Percentiles rank a stretch among this genome's conserved stretches.
phyloP scores from a whole-genome alignment of 495 filamentous ascomycete genomes.

The Lindgomyces ingoldianus region DNA sequence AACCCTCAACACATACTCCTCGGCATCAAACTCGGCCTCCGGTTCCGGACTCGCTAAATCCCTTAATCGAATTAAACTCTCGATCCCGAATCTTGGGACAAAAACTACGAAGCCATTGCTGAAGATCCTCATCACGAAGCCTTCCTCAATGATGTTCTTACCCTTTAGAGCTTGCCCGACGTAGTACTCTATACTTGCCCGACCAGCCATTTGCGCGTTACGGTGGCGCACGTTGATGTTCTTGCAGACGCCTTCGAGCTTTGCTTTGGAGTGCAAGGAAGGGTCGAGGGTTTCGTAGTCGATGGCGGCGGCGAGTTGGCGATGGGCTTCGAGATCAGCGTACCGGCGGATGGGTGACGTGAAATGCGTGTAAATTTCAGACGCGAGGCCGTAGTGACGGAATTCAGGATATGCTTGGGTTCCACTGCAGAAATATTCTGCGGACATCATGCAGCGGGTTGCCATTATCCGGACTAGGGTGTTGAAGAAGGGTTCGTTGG shows the following conservation, averaged over 20 bases:
- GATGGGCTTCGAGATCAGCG: slow-evolving; percentile 88
- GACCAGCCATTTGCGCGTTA: slow-evolving; percentile 92
- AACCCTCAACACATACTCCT: slow-evolving; percentile 72
- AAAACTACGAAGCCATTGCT: slow-evolving; percentile 96
- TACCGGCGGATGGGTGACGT: slow-evolving; percentile 96
- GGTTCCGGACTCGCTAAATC: slow-evolving; percentile 75
- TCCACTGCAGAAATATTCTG: slow-evolving; percentile 95
- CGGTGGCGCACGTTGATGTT: slow-evolving; percentile 98
- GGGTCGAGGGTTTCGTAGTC: slow-evolving; percentile 81
- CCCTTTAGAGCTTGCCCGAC: slow-evolving; percentile 94
- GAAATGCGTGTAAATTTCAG: slow-evolving; percentile 98
- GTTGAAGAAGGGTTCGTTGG: slow-evolving; percentile 94
- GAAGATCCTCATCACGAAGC: slow-evolving; percentile 94
- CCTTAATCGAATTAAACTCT: slow-evolving; percentile 80
- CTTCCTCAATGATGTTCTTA: slow-evolving; percentile 78
- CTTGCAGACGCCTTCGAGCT: slow-evolving; percentile 89
- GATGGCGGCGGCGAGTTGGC: slow-evolving; percentile 93
- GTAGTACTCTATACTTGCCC: slow-evolving; percentile 93
- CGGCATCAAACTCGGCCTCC: slow-evolving; percentile 76
- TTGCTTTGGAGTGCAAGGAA: slow-evolving; percentile 71
- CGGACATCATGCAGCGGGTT: slow-evolving; percentile 98
- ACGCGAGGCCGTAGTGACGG: slow-evolving; percentile 92
- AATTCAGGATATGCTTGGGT: slow-evolving; percentile 91
- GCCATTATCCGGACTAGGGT: slow-evolving; percentile 95
- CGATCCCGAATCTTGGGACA: slow-evolving; percentile 92